phyloP scores from a whole-genome alignment of 1,139 yeast genomes.

The Hanseniaspora sp. region DNA sequence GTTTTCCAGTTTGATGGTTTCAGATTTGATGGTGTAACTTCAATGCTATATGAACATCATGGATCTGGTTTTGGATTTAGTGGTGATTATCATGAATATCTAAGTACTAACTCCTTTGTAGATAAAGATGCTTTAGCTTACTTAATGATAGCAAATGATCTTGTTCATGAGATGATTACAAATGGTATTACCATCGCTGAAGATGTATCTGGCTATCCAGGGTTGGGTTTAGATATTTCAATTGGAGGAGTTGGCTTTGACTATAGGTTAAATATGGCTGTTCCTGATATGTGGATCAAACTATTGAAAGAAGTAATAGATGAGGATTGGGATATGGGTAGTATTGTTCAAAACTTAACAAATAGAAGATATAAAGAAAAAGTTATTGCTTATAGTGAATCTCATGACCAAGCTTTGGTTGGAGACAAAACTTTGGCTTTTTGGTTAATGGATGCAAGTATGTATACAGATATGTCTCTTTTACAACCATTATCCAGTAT shows the following conservation, averaged over 20 bases:
- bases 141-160: slow-evolving; percentile 74
- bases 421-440: slow-evolving; percentile 95
- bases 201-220: slow-evolving; percentile 96
- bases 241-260: slow-evolving; percentile 89
- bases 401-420: slow-evolving; percentile 94
- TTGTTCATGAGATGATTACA: slow-evolving; percentile 46
- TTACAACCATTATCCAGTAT: slow-evolving; percentile 62
- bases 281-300: slow-evolving; percentile 99
- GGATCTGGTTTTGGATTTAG: slow-evolving; percentile 80
- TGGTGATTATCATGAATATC: slow-evolving; percentile 87
- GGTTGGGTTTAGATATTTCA: slow-evolving; percentile 62
- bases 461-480: slow-evolving; percentile 91
- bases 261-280: slow-evolving; percentile 89
- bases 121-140: slow-evolving; percentile 82
- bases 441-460: slow-evolving; percentile 97
- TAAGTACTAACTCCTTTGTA: slow-evolving; percentile 56
- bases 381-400: slow-evolving; percentile 87
- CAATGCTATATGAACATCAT: slow-evolving; percentile 84
- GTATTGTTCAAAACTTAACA: slow-evolving; percentile 68
- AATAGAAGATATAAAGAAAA: slow-evolving; percentile 83
- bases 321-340: slow-evolving; percentile 85
- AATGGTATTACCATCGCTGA: slow-evolving; percentile 78
- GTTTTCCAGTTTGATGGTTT: slow-evolving; percentile 87
- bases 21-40: slow-evolving; percentile 92
- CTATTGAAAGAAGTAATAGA: slow-evolving; percentile 70